Evolutionary conservation across 768 basidiomycete species (phyloP).

Genomic region (Cubamyces sp.): DNA sequence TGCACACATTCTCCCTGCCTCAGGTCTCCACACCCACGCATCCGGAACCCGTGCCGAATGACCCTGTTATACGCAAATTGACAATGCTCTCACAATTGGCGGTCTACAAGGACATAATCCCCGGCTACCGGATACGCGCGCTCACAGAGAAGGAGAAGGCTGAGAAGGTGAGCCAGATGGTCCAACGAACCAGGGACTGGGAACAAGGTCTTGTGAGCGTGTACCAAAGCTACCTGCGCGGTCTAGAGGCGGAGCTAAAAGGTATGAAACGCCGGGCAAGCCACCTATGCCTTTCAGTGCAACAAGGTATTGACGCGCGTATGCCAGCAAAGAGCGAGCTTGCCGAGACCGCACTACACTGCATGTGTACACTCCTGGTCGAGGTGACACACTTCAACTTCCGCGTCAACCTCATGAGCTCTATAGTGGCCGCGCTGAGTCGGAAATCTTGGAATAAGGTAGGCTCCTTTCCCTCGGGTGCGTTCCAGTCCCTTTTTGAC

Average conservation of each 20-base stretch:
- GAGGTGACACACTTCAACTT: slow-evolving; percentile 98
- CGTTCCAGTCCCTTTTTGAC: slow-evolving; percentile 16
- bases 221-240: slow-evolving; percentile 88
- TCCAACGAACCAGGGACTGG: slow-evolving; percentile 87
- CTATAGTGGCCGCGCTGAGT: slow-evolving; percentile 81
- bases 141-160: slow-evolving; percentile 89
- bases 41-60: slow-evolving; percentile 74
- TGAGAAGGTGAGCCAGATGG: slow-evolving; percentile 94
- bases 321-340: slow-evolving; percentile 64
- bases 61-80: slow-evolving; percentile 81
- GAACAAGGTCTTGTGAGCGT: slow-evolving; percentile 89
- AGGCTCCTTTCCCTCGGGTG: slow-evolving; percentile 33
- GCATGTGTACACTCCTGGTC: slow-evolving; percentile 83
- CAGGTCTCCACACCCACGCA: slow-evolving; percentile 72
- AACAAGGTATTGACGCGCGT: slow-evolving; percentile 17
- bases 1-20: slow-evolving; percentile 87
- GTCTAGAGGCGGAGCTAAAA: slow-evolving; percentile 87
- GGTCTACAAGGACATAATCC: slow-evolving; percentile 95
- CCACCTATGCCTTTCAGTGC: slow-evolving; percentile 24
- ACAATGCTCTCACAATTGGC: slow-evolving; percentile 90
- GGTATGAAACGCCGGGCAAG: slow-evolving; percentile 47
- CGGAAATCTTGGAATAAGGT: slow-evolving; percentile 90
- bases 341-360: slow-evolving; percentile 71
- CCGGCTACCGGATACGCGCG: slow-evolving; percentile 92
- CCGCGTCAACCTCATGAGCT: slow-evolving; percentile 87